Evolutionary conservation across 2,329 filamentous ascomycete genomes (phyloP).

Genomic region (Exophiala bonariae): DNA sequence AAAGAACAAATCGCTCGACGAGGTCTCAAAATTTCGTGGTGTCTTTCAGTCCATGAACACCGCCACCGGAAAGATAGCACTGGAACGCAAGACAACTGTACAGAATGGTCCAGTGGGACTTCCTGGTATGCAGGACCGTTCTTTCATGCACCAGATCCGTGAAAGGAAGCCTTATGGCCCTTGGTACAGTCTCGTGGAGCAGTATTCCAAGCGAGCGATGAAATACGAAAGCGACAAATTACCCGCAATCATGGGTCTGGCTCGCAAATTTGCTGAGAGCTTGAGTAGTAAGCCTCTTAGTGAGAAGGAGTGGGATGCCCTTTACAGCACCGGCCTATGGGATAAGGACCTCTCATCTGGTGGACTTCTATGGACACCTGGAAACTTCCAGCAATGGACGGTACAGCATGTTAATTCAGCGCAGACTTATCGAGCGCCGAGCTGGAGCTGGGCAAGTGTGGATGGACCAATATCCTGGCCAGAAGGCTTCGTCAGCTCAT

Average conservation of each 20-base stretch:
- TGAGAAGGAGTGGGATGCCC: constrained; percentile 2
- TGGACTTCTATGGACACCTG: too few relatives aligned
- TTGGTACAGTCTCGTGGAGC: constrained; percentile 9
- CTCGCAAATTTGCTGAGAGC: constrained; percentile 7
- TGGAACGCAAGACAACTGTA: too few relatives aligned
- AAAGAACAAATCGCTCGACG: neutral
- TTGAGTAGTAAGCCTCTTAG: constrained; percentile 4
- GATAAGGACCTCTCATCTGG: constrained; percentile 6
- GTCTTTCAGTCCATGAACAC: too few relatives aligned
- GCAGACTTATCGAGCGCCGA: too few relatives aligned
- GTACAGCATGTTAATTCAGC: too few relatives aligned
- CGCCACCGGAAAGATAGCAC: too few relatives aligned
- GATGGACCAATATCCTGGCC: too few relatives aligned
- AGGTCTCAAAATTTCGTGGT: neutral
- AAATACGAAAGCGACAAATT: constrained; percentile 8
- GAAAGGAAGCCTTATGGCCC: constrained; percentile 1
- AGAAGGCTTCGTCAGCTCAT: too few relatives aligned
- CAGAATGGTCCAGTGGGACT: neutral
- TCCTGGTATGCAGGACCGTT: neutral
- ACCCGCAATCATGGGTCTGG: constrained; percentile 7
- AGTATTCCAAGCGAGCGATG: constrained; percentile 4
- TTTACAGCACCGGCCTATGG: constrained; percentile 9
- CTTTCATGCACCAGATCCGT: constrained; percentile 1
- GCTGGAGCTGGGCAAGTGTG: too few relatives aligned
- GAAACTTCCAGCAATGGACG: too few relatives aligned